Evolutionary conservation across 331 rosid genomes (phyloP).

Genomic region (Acacia concinna): DNA sequence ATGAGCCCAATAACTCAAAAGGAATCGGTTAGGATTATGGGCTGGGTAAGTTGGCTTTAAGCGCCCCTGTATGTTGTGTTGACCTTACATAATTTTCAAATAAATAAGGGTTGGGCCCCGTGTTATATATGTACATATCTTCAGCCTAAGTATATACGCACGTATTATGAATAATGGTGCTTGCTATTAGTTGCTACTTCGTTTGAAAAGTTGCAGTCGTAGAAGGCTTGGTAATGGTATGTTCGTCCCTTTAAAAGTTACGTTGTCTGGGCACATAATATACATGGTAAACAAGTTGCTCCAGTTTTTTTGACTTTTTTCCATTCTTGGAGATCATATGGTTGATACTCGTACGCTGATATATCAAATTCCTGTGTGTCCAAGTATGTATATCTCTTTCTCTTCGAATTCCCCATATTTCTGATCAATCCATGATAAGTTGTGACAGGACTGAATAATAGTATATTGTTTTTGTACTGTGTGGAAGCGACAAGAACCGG

Average conservation of each 20-base stretch:
- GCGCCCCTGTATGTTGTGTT: background rate
- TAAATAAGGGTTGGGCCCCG: background rate
- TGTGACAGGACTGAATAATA: background rate
- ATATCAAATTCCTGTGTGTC: background rate
- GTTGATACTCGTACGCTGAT: background rate
- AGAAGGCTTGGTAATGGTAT: background rate
- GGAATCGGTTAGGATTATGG: background rate
- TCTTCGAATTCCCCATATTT: background rate
- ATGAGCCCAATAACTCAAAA: background rate
- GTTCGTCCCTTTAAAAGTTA: background rate
- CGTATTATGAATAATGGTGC: background rate
- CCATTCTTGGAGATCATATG: background rate
- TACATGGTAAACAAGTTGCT: background rate
- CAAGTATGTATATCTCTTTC: background rate
- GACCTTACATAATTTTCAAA: background rate
- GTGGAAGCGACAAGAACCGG: slow-evolving; percentile 31
- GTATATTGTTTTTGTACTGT: background rate
- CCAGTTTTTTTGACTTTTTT: background rate
- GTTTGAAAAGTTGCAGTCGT: background rate
- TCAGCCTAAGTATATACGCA: background rate
- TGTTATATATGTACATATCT: background rate
- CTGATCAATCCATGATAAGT: background rate
- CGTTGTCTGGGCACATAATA: background rate
- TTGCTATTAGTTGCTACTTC: too few species aligned
- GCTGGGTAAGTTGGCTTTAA: background rate